phyloP scores from a whole-genome alignment of 495 filamentous ascomycete species.

The Trichocladium uniseriatum region DNA sequence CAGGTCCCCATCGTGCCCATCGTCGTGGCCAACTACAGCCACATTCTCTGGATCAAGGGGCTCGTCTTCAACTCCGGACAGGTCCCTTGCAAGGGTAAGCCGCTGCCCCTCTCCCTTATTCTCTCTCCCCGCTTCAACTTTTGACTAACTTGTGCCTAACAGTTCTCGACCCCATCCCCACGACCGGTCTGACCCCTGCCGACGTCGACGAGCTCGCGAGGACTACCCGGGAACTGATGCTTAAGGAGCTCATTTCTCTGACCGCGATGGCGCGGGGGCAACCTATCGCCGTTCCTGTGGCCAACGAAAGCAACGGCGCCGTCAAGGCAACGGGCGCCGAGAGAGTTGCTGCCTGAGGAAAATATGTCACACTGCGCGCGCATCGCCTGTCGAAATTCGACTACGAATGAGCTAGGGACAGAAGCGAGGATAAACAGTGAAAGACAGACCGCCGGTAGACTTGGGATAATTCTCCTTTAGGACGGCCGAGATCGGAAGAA shows the following conservation, averaged over 20 bases:
- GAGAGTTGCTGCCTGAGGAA: slow-evolving; percentile 18
- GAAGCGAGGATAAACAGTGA: no score
- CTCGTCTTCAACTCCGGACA: slow-evolving; percentile 62
- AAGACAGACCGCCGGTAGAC: no score
- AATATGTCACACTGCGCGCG: no score
- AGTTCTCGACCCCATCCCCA: slow-evolving; percentile 81
- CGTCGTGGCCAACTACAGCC: slow-evolving; percentile 77
- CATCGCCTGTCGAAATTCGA: no score
- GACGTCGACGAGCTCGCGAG: slow-evolving; percentile 77
- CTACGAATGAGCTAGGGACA: no score
- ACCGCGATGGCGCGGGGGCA: slow-evolving; percentile 36
- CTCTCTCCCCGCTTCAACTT: not conserved
- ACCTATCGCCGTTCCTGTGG: not conserved
- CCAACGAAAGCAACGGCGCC: slow-evolving; percentile 10
- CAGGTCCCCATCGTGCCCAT: slow-evolving; percentile 87
- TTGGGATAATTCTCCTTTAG: no score
- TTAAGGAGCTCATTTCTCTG: slow-evolving; percentile 59
- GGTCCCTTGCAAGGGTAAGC: slow-evolving; percentile 71
- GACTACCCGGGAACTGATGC: slow-evolving; percentile 67
- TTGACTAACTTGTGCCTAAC: slow-evolving; percentile 3
- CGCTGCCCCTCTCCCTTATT: not conserved
- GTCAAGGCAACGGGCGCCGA: slow-evolving; percentile 17
- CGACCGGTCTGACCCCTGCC: slow-evolving; percentile 60
- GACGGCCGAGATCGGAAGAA: no score
- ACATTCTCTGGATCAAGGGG: slow-evolving; percentile 63